Base-by-base conservation (phyloP, 257 asterid species). In the Solanum sejunctum region DNA sequence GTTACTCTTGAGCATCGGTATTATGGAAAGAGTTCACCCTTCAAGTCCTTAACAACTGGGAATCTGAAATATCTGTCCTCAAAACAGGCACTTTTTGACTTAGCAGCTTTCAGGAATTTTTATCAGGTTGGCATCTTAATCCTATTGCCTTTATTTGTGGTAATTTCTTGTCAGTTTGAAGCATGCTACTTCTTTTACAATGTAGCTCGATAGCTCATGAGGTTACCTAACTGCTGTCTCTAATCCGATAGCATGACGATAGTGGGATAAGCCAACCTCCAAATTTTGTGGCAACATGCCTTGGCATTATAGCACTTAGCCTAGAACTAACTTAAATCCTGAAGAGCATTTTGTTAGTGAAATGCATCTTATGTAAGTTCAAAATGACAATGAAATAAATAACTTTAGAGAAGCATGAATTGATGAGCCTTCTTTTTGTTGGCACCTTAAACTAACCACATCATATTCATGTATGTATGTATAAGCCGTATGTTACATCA, bases 81-180 rank as follows among this genome's bases (percentile, higher is more conserved):
- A 15, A 97, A 95, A 86, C 99, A 97, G 85, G 98, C 99, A 85
- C 95, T 97, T 43, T 97, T 89, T 88, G 99, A 97, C 89, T 91
- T 97, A 88, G 98, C 99, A 84, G 91, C 85, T 88, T 97, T 97
- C 92, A 91, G 98, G 84, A 91, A 94, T 84, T 92, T 91, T 88
- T 97, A 97, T 87, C 98, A 95, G 99, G 99, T 93, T 91, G 85
- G 90, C 83, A 17, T 26, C 64, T 4, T 52, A 5, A 26, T 52
- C 58, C 16, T 52, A 6, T 77, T 15, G 28, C 64, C 16, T 52
- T 10, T 78, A 78, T 78, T 47, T 51, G 2, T 78, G 61, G 64
- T 26, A 52, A 78, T 26, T 16, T 5, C 9, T 8, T 75, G 1
- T 75, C 16, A 23, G 23, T 49, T 15, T 3, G 36, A 75, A 78